phyloP scores from a whole-genome alignment of 495 filamentous ascomycete species.

The Evernia prunastri region DNA sequence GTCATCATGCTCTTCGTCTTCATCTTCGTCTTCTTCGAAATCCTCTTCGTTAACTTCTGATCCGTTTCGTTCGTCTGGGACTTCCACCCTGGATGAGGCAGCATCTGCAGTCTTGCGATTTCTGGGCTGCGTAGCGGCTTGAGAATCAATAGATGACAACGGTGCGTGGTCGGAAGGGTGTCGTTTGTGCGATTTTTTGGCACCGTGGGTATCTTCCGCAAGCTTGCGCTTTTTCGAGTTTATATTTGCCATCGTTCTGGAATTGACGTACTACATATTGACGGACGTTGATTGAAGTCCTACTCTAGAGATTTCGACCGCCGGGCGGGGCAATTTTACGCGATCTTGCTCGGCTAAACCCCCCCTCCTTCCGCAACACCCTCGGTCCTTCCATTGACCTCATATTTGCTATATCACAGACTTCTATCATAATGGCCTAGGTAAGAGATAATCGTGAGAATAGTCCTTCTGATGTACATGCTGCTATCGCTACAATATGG shows the following conservation, averaged over 20 bases:
- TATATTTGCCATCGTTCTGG: conserved; percentile 37
- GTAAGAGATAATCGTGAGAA: background rate
- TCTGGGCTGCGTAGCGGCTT: background rate
- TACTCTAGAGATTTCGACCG: conserved; percentile 1
- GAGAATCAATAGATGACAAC: background rate
- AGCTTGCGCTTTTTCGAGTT: conserved; percentile 54
- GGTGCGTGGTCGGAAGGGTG: conserved; percentile 67
- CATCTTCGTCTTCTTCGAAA: background rate
- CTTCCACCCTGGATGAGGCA: background rate
- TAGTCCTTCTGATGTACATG: background rate
- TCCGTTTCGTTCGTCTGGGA: background rate
- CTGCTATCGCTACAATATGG: conserved; percentile 55
- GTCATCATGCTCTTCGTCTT: background rate
- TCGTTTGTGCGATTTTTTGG: conserved; percentile 66
- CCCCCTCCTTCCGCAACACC: conserved; percentile 19
- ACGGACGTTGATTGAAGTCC: background rate
- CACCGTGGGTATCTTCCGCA: conserved; percentile 24
- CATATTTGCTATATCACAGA: background rate
- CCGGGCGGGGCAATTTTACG: conserved; percentile 3
- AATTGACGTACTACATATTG: background rate
- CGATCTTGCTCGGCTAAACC: conserved; percentile 19
- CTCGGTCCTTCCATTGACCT: too few relatives aligned
- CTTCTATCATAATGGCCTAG: background rate
- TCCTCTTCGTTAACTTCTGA: background rate
- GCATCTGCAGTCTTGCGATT: background rate